Base-by-base conservation (phyloP, 2,329 filamentous ascomycete species). In the Apiospora hydei region DNA sequence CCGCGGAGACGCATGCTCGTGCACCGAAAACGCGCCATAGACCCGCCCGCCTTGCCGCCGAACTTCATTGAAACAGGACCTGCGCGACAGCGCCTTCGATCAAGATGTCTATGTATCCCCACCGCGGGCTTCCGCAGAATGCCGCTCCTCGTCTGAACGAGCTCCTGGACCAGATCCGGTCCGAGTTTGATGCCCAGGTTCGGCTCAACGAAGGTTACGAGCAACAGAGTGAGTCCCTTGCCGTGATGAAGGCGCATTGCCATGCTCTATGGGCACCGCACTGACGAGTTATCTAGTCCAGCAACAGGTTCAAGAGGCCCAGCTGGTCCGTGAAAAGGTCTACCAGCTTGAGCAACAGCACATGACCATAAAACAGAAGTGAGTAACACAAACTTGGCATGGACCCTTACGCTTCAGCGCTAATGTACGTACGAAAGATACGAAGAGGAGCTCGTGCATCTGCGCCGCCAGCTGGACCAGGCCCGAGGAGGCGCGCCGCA, bases 261-360 rank as follows among this genome's bases (percentile, higher is more conserved):
- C 18, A 67, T 24, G 38, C 34, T 21, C 6, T 21, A 30, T 47
- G 24, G 14, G 6, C 66, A 68, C 24, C 26, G 2, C 30, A 57
- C 69, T 70, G 34, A 70, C 69, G 49, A 26, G 30, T 30, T 26
- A 3, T 30, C 76, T 82, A 98, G 96, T 98, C 80, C 91, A 94
- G 72, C 90, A 91, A 69, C 96, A 99, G 82, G 92, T 98, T 75
- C 92, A 96, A 79, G 96, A 99, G 84, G 96, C 98, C 89, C 94
- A 98, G 81, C 89, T 98, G 79, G 94, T 99, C 69, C 89, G 95
- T 75, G 93, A 95, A 81, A 98, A 98, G 84, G 94, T 99, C 73
- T 98, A 94, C 80, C 90, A 94, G 77, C 91, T 99, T 82, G 96
- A 99, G 83, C 95, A 97, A 81, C 90, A 92, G 68, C 96, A 98